A percentile compares a stretch with the other conserved stretches of the same genome.
phyloP scores from a whole-genome alignment of 1,284 basidiomycete genomes.

The Cryptococcus jaspeensis region DNA sequence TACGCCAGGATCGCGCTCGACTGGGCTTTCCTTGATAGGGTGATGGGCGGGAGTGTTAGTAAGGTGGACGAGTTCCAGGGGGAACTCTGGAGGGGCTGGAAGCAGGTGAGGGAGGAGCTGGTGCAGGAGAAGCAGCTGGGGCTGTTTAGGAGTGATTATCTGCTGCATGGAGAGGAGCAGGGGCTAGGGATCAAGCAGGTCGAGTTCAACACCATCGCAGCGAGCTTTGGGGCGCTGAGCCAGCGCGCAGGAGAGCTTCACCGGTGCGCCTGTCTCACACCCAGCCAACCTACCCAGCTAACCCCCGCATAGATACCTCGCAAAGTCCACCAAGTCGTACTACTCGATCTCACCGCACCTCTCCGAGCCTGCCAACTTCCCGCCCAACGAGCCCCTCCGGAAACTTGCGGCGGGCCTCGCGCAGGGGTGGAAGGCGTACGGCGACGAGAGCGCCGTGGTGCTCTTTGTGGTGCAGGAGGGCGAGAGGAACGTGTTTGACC shows the following conservation, averaged over 20 bases:
- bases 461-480: slow-evolving; percentile 85
- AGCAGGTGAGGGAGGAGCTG: slow-evolving; percentile 63
- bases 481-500: slow-evolving; percentile 97
- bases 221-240: slow-evolving; percentile 83
- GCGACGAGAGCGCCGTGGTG: slow-evolving; percentile 50
- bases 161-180: slow-evolving; percentile 63
- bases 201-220: slow-evolving; percentile 96
- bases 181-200: slow-evolving; percentile 79
- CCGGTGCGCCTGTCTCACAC: slow-evolving; percentile 56
- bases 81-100: slow-evolving; percentile 83
- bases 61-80: slow-evolving; percentile 85
- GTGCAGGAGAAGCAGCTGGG: slow-evolving; percentile 78
- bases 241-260: slow-evolving; percentile 74
- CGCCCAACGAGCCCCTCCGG: slow-evolving; percentile 69
- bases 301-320: slow-evolving; percentile 61
- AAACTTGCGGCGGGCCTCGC: slow-evolving; percentile 75
- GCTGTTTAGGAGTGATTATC: slow-evolving; percentile 93
- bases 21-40: slow-evolving; percentile 70
- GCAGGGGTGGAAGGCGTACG: slow-evolving; percentile 74
- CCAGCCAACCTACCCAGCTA: not conserved
- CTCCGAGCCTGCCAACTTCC: slow-evolving; percentile 60
- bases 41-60: slow-evolving; percentile 80
- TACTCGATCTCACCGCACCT: slow-evolving; percentile 62
- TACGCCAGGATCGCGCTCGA: slow-evolving; percentile 84
- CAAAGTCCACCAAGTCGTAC: slow-evolving; percentile 62